phyloP scores from a whole-genome alignment of 2,329 filamentous ascomycete species.

The Penicillium vulpinum region DNA sequence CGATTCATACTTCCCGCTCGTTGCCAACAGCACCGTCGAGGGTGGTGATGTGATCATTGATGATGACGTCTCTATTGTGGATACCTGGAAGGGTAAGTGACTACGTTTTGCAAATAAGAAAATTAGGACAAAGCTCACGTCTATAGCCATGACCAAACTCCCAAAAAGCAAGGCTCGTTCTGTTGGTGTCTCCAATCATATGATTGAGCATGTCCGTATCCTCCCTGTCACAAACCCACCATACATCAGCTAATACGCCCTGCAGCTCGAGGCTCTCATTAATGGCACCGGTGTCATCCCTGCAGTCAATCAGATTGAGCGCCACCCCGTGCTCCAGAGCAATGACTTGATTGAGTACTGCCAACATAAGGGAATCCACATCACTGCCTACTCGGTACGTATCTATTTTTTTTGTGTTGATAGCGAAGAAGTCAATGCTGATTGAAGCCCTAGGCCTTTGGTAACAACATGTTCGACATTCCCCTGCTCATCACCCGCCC shows the following conservation, averaged over 20 bases:
- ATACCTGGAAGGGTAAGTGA: conserved; percentile 44
- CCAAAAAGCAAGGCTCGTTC: conserved; percentile 44
- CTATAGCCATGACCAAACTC: conserved; percentile 45
- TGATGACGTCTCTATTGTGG: conserved; percentile 41
- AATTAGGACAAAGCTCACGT: neutral
- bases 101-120: too few species aligned
- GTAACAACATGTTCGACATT: conserved; percentile 59
- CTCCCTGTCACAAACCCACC: neutral
- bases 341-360: conserved; percentile 58
- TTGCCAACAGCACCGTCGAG: conserved; percentile 37
- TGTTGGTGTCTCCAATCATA: conserved; percentile 48
- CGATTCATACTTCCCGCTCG: conserved; percentile 49
- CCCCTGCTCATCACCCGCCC: conserved; percentile 65
- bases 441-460: conserved; percentile 48
- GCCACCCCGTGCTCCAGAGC: conserved; percentile 68
- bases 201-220: conserved; percentile 34
- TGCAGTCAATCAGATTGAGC: conserved; percentile 68
- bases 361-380: conserved; percentile 58
- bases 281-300: conserved; percentile 58
- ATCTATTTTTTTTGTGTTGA: neutral
- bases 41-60: conserved; percentile 49
- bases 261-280: conserved; percentile 55
- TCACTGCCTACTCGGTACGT: conserved; percentile 62
- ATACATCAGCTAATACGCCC: neutral
- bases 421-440: neutral